Evolutionary conservation across 371 early-diverging fungal species (phyloP).

Genomic region (Neoconidiobolus thromboides): DNA sequence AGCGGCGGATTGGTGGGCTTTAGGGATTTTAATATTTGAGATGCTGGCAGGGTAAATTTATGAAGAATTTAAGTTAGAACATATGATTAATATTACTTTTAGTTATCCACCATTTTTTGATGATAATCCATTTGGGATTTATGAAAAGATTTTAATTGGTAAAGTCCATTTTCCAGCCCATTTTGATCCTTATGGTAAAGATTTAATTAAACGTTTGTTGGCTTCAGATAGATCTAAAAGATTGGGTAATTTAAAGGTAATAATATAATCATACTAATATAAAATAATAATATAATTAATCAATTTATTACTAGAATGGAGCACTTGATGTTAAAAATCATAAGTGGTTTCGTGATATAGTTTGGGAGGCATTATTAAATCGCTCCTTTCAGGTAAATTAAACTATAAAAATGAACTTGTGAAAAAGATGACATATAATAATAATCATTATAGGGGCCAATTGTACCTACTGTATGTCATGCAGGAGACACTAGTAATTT

Average conservation of each 20-base stretch:
- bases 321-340: slow-evolving; percentile 65
- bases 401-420: slow-evolving; percentile 18
- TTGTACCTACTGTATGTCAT: slow-evolving; percentile 33
- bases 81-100: neutral
- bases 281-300: slow-evolving; percentile 5
- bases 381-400: slow-evolving; percentile 30
- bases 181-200: slow-evolving; percentile 77
- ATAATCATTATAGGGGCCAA: slow-evolving; percentile 21
- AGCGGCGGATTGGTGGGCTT: slow-evolving; percentile 97
- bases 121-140: slow-evolving; percentile 76
- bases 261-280: neutral
- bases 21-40: slow-evolving; percentile 95
- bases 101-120: slow-evolving; percentile 93
- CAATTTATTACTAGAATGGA: slow-evolving; percentile 47
- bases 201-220: slow-evolving; percentile 77
- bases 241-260: slow-evolving; percentile 72
- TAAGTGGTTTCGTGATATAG: slow-evolving; percentile 67
- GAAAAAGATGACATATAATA: too few relatives aligned
- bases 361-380: slow-evolving; percentile 60
- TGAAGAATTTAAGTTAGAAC: neutral
- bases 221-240: slow-evolving; percentile 81
- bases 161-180: slow-evolving; percentile 76
- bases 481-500: slow-evolving; percentile 47
- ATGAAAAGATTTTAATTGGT: slow-evolving; percentile 85
- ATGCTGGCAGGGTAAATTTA: slow-evolving; percentile 55